Percentiles rank a stretch among this genome's conserved stretches.
Conservation (phyloP, 116 monocot species). For the Papilionanthe hybrid region DNA sequence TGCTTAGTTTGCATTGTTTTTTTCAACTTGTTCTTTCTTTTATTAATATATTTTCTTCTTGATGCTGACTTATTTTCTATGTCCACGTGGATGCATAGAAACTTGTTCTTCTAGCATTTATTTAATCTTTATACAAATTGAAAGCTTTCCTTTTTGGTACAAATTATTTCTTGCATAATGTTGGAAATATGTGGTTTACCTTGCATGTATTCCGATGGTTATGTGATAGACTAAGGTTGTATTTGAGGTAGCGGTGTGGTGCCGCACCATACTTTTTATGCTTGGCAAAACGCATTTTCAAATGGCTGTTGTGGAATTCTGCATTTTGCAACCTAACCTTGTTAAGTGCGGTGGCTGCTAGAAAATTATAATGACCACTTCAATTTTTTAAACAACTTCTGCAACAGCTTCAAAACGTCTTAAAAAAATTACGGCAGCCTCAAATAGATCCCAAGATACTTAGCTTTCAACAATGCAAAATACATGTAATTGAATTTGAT, state of each 20-base stretch:
- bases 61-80: neutral
- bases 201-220: neutral
- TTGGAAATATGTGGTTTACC: neutral
- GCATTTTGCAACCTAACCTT: too few relatives aligned
- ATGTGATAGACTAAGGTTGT: too few relatives aligned
- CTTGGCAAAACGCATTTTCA: too few relatives aligned
- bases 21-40: too few relatives aligned
- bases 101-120: neutral
- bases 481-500: neutral
- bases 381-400: too few relatives aligned
- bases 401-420: too few relatives aligned
- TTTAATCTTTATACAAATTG: neutral
- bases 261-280: too few relatives aligned
- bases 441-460: neutral
- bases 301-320: too few relatives aligned
- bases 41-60: neutral
- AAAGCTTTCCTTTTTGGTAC: neutral
- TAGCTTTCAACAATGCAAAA: neutral
- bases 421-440: too few relatives aligned
- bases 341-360: too few relatives aligned
- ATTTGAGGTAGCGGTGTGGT: too few relatives aligned
- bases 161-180: slow-evolving; percentile 1
- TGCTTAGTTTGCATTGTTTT: neutral
- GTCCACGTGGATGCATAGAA: neutral
- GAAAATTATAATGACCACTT: too few relatives aligned